phyloP scores from a whole-genome alignment of 176 grass and related monocot species.

The Puccinellia tenuiflora region DNA sequence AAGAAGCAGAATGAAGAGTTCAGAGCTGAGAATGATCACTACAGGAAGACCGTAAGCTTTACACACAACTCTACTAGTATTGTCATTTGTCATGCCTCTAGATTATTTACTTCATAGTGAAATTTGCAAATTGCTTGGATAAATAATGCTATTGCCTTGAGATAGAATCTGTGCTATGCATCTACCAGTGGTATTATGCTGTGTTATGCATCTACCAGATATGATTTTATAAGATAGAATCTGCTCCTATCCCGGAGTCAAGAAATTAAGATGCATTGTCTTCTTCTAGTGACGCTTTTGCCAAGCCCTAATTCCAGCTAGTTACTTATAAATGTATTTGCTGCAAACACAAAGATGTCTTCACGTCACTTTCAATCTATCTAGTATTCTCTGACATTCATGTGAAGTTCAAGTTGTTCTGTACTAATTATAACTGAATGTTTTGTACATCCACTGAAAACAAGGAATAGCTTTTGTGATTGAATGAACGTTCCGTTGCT shows the following conservation, averaged over 20 bases:
- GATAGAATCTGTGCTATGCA: not conserved
- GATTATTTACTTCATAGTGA: not conserved
- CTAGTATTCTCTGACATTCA: too few species aligned
- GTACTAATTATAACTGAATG: too few species aligned
- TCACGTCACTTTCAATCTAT: too few species aligned
- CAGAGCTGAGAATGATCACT: constrained; percentile 15
- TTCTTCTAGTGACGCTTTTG: too few species aligned
- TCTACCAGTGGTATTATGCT: not conserved
- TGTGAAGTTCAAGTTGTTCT: too few species aligned
- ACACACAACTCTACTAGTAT: not conserved
- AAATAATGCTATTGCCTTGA: not conserved
- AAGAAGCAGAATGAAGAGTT: not conserved
- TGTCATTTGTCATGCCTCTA: not conserved
- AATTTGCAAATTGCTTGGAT: not conserved
- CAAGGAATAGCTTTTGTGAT: too few species aligned
- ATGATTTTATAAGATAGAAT: not conserved
- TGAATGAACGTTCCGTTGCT: too few species aligned
- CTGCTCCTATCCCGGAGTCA: not conserved
- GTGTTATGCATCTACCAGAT: not conserved
- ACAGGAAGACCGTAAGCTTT: constrained; percentile 12
- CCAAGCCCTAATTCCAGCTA: too few species aligned
- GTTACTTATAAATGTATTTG: too few species aligned
- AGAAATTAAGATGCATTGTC: too few species aligned
- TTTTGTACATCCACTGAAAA: too few species aligned
- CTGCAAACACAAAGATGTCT: too few species aligned